Evolutionary conservation across 192 early-diverging fungal genomes (phyloP), one percentile per base, ranked within the genome.

Genomic region (Dissophora globulifera): DNA sequence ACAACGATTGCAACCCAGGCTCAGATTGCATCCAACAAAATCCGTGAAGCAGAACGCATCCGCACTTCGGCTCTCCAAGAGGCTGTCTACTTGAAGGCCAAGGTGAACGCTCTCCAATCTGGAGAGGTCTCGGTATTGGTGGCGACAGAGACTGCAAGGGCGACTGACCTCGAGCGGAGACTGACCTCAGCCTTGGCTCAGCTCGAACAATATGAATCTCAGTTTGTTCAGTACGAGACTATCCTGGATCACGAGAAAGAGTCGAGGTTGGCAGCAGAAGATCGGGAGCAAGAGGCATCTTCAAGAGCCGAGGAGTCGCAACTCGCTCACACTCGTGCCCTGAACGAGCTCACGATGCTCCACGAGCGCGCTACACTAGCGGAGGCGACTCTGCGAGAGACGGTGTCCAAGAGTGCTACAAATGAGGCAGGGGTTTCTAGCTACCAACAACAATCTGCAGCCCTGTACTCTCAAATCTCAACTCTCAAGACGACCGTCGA

Each of bases 31-130:
- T 83, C 81, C 17, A 59, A 81, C 43, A 84, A 80, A 45, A 53
- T 88, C 22, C 63, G 62, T 5, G 80, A 83, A 16, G 79, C 84
- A 25, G 84, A 88, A 23, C 66, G 79, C 15, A 70, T 84, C 22
- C 68, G 83, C 0, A 80, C 79, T 1, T 83, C 83, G 17, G 86
- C 86, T 3, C 52, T 88, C 16, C 80, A 88, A 48, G 86, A 88
- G 58, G 83, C 86, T 50, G 81, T 78, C 2, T 85, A 85, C 35
- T 78, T 82, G 58, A 85, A 84, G 52, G 74, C 84, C 12, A 83
- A 84, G 49, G 69, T 83, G 40, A 60, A 67, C 3, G 86, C 86
- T 4, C 54, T 88, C 15, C 68, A 83, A 41, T 54, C 69, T 6
- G 75, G 72, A 0, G 75, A 83, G 41, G 43, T 48, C 4, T 51